phyloP scores from a whole-genome alignment of 2,329 filamentous ascomycete genomes.

The Phialocephala subalpina region DNA sequence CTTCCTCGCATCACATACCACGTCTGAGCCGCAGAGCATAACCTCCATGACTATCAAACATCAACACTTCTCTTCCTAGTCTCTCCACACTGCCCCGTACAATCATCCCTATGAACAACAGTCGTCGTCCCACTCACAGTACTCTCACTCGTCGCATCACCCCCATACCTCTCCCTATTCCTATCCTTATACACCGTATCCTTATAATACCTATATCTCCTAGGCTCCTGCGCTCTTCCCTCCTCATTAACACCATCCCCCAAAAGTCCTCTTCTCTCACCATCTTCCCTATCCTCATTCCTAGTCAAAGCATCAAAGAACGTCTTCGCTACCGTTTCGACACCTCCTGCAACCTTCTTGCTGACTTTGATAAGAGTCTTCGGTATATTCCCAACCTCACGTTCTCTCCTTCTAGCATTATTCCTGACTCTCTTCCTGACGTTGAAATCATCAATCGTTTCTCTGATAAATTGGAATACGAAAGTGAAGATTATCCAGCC shows the following conservation, averaged over 20 bases:
- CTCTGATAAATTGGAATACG: slow-evolving; percentile 16
- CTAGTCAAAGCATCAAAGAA: slow-evolving; percentile 15
- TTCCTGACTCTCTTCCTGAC: slow-evolving; percentile 5
- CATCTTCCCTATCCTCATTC: slow-evolving; percentile 17
- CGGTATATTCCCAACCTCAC: slow-evolving; percentile 8
- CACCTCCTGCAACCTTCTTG: not conserved
- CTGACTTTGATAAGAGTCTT: not conserved
- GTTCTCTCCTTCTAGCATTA: not conserved
- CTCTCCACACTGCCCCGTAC: slow-evolving; percentile 23
- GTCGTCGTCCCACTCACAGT: slow-evolving; percentile 6
- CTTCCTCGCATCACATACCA: not conserved
- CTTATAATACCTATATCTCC: slow-evolving; percentile 19
- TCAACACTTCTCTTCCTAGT: slow-evolving; percentile 20
- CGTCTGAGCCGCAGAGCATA: not conserved
- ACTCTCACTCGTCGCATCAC: slow-evolving; percentile 26
- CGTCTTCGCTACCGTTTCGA: not conserved
- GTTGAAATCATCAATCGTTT: slow-evolving; percentile 23
- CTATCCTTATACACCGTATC: slow-evolving; percentile 14
- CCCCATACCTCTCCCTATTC: slow-evolving; percentile 3
- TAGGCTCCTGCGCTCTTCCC: not conserved
- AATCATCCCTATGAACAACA: slow-evolving; percentile 23
- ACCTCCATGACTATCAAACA: not conserved
- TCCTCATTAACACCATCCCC: not conserved
- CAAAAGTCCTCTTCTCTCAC: slow-evolving; percentile 14
- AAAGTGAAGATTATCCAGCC: slow-evolving; percentile 25